These are phyloP conservation scores for Herpetospermum pedunculosum DNA, from an alignment of 306 rosid genomes.

Conservation along the genomic window DNA sequence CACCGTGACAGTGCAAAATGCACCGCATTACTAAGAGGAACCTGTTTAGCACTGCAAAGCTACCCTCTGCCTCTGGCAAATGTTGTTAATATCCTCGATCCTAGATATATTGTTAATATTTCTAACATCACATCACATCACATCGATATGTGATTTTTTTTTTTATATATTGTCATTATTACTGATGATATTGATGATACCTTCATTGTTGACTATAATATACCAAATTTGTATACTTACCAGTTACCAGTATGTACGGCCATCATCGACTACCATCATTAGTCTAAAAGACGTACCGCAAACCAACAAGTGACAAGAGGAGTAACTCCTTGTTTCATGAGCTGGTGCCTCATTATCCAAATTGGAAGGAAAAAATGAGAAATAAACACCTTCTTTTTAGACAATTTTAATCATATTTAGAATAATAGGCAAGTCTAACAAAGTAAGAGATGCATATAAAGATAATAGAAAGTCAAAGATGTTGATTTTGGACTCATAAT, in stretches of 20 bases:
- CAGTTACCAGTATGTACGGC: not conserved
- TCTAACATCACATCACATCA: not conserved
- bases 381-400: not conserved
- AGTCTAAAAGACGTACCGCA: no score
- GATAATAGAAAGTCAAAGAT: not conserved
- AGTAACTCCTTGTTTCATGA: not conserved
- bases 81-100: not conserved
- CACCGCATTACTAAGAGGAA: not conserved
- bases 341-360: not conserved
- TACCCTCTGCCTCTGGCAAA: not conserved
- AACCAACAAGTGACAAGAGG: not conserved
- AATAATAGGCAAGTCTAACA: not conserved
- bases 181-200: not conserved
- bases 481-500: not conserved
- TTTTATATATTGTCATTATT: no score
- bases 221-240: not conserved
- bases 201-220: not conserved
- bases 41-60: not conserved
- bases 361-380: not conserved
- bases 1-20: not conserved
- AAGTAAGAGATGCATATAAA: not conserved
- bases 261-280: no score
- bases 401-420: not conserved
- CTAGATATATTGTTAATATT: not conserved
- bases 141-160: not conserved